A percentile compares a stretch with the other conserved stretches of the same genome.
Evolutionary conservation across 768 basidiomycete species (phyloP).

Genomic region (Pisolithus tinctorius): DNA sequence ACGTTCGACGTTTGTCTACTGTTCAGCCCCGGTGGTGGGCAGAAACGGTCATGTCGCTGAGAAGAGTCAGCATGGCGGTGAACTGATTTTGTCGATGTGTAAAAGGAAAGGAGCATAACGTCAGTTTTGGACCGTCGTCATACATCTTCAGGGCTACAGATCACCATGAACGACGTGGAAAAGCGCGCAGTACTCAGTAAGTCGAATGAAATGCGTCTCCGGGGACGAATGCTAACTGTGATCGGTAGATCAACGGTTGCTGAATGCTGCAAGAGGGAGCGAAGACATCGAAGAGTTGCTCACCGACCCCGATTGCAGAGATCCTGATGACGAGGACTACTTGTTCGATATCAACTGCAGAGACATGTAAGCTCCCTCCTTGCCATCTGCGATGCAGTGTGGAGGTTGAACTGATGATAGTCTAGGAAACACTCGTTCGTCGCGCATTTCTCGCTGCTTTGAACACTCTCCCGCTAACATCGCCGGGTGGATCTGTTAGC

Average conservation of each 20-base stretch:
- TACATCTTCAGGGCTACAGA: background rate
- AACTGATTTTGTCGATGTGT: too few relatives aligned
- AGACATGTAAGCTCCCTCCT: constrained; percentile 18
- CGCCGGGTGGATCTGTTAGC: constrained; percentile 8
- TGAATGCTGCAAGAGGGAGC: constrained; percentile 17
- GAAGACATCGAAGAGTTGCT: constrained; percentile 22
- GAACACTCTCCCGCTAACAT: constrained; percentile 9
- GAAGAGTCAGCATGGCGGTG: too few relatives aligned
- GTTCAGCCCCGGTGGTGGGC: too few relatives aligned
- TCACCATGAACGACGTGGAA: constrained; percentile 3
- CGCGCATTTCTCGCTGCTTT: background rate
- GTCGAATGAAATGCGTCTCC: background rate
- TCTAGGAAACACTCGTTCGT: constrained; percentile 24
- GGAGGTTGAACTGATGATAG: constrained; percentile 8
- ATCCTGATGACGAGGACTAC: constrained; percentile 1
- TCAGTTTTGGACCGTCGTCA: too few relatives aligned
- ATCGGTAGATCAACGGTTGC: constrained; percentile 18
- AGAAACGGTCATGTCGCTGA: too few relatives aligned
- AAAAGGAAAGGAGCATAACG: too few relatives aligned
- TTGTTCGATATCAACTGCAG: constrained; percentile 26
- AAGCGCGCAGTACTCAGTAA: constrained; percentile 15
- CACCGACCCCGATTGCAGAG: too few relatives aligned
- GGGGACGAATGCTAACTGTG: background rate
- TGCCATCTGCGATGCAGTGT: background rate
- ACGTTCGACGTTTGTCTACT: too few relatives aligned